Evolutionary conservation across 306 rosid genomes (phyloP), one percentile per base, ranked within the genome.

Genomic region (Ceratonia siliqua): DNA sequence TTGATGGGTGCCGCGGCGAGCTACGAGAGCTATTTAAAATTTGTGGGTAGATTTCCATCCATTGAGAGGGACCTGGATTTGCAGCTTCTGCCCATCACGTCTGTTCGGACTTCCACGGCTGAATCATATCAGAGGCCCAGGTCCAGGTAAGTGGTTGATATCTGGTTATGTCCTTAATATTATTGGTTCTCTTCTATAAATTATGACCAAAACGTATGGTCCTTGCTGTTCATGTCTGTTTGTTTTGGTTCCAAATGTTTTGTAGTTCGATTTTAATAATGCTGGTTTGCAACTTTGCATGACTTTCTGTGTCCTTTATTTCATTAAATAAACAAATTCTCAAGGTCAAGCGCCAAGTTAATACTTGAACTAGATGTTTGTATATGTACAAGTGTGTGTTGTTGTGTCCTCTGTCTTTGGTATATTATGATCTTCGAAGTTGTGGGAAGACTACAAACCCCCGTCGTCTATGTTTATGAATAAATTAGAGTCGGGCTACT

Each of bases 11-110:
- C 92, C 14, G 88, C 95, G 2, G 82, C 83, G 0, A 95, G 86
- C 73, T 89, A 92, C 45, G 99, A 93, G 57, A 85, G 82, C 72
- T 95, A 92, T 73, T 78, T 90, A 88, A 90, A 89, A 56, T 90
- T 95, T 62, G 65, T 90, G 56, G 85, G 76, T 5, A 83, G 64
- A 78, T 95, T 87, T 81, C 89, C 96, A 20, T 81, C 82, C n/a
- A 57, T 92, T 0, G 99, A 92, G 70, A 95, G 86, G 79, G 97
- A 95, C 4, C 92, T 92, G 98, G 91, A 90, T 69, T 78, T 95
- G 82, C 96, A 90, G 75, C 95, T 88, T 84, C 84, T 92, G 4
- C 99, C 96, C 1, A 95, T 95, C 42, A 92, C 97, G n/a, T 92
- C 91, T 82, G 77, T 87, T 46, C 85, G 75, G 54, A 72, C 93